Conservation (phyloP, 139 green algal species). For the Spirogloea muscicola region DNA sequence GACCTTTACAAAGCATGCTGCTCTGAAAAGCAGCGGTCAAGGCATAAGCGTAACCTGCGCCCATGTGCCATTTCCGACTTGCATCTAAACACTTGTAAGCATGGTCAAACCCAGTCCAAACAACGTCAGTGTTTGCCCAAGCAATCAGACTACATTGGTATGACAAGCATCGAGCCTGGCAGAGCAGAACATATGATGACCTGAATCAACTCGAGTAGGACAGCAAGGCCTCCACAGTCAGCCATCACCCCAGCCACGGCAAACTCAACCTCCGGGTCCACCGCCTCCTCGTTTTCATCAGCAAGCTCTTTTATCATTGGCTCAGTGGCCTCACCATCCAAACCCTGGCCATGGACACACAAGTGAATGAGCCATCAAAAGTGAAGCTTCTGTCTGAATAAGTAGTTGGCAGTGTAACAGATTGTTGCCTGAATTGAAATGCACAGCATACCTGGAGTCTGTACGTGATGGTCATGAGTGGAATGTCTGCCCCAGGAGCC, state of each 20-base stretch:
- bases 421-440: neutral
- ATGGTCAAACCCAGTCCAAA: too few species aligned
- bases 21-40: too few species aligned
- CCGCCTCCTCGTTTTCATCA: conserved; percentile 1
- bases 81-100: too few species aligned
- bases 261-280: conserved; percentile 54
- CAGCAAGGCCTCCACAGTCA: conserved; percentile 24
- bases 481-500: neutral
- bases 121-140: too few species aligned
- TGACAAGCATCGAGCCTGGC: neutral
- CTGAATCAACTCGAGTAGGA: conserved; percentile 41
- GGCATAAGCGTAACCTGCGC: too few species aligned
- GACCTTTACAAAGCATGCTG: too few species aligned
- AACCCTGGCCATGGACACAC: conserved; percentile 48
- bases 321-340: conserved; percentile 70
- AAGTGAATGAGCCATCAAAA: neutral
- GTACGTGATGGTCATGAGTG: conserved; percentile 64
- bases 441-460: conserved; percentile 19
- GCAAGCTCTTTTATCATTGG: conserved; percentile 56
- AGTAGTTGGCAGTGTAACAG: too few species aligned
- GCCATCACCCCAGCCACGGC: conserved; percentile 45
- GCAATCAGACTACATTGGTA: too few species aligned
- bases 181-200: too few species aligned
- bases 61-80: too few species aligned
- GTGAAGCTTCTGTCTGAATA: too few species aligned